Base-by-base conservation (phyloP, 2,329 filamentous ascomycete species). In the Plenodomus tracheiphilus region DNA sequence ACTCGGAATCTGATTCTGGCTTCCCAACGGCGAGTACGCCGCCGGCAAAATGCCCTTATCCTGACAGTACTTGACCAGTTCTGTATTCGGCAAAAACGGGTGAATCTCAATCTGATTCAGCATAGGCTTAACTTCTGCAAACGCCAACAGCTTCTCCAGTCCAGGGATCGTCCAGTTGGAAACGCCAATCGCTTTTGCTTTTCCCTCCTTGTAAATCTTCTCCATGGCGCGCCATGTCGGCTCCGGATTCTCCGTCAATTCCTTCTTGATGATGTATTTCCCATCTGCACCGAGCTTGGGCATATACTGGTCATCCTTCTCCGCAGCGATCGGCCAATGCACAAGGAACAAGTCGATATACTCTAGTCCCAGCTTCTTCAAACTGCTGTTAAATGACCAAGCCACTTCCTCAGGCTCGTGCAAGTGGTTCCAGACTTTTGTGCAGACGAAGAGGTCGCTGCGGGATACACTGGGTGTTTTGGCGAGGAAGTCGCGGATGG, bases 101-200 rank as follows among this genome's bases (percentile, higher is more conserved):
- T 90, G 87, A 43, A 89, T 79, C 81, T 88, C 86, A 57, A 89
- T 82, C 69, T 91, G 88, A 68, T 89, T 89, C 30, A 88, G 85
- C 46, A 83, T 78, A 39, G 87, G 87, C 80, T 83, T 88, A 21
- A 84, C 74, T 41, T 80, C 79, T 4, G 86, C 86, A 69, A 84
- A 86, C 37, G 70, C 67, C 68, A 84, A 84, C 74, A 90, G 77
- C 71, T 87, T 81, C 68, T 90, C 80, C 18, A 91, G 80, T 62
- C 88, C 84, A 18, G 78, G 75, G 42, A 86, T 79, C 2, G 85
- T 85, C 69, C 82, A 91, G 68, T 91, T 91, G 67, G 85, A 88
- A 37, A 90, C 86, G 1, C 88, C 88, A 58, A 91, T 89, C 22
- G 79, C 80, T 70, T 78, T 83, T 28, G 81, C 79, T 61, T 80